phyloP scores from a whole-genome alignment of 805 yeast genomes.

The Wickerhamomyces chaumierensis region DNA sequence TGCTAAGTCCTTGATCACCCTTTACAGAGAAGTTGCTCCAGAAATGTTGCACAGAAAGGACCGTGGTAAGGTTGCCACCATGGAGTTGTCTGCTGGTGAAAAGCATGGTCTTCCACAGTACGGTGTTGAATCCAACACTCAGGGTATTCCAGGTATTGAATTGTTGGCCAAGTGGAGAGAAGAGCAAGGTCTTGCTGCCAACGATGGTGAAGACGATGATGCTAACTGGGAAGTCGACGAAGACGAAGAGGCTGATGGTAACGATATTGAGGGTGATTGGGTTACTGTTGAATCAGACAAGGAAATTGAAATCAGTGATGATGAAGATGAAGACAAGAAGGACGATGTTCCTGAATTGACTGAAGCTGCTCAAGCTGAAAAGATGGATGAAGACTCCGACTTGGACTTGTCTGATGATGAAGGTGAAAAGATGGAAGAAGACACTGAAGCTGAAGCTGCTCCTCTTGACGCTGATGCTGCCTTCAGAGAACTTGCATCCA shows the following conservation, averaged over 20 bases:
- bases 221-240: constrained; percentile 42
- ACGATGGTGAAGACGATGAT: constrained; percentile 51
- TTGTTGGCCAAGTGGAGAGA: constrained; percentile 79
- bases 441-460: constrained; percentile 24
- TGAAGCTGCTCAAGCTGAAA: constrained; percentile 29
- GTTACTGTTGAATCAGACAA: constrained; percentile 73
- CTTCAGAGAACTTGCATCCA: constrained; percentile 53
- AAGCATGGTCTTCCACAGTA: constrained; percentile 45
- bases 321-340: constrained; percentile 27
- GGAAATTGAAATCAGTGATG: constrained; percentile 51
- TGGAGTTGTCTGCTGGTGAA: constrained; percentile 60
- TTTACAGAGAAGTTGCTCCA: constrained; percentile 93
- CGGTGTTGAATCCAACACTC: constrained; percentile 60
- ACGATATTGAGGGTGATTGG: constrained; percentile 87
- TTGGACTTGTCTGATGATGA: constrained; percentile 28
- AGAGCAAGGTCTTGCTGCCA: constrained; percentile 41
- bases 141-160: constrained; percentile 87
- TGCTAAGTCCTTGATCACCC: constrained; percentile 73
- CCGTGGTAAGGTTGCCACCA: constrained; percentile 85
- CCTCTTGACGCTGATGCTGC: constrained; percentile 26
- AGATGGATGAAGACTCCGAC: constrained; percentile 43
- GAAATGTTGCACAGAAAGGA: constrained; percentile 86
- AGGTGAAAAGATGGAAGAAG: constrained; percentile 17
- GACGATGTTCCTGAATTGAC: constrained; percentile 15
- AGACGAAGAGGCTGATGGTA: constrained; percentile 35